Evolutionary conservation across 345 rosid genomes (phyloP).

Genomic region (Eucalyptus virginea): DNA sequence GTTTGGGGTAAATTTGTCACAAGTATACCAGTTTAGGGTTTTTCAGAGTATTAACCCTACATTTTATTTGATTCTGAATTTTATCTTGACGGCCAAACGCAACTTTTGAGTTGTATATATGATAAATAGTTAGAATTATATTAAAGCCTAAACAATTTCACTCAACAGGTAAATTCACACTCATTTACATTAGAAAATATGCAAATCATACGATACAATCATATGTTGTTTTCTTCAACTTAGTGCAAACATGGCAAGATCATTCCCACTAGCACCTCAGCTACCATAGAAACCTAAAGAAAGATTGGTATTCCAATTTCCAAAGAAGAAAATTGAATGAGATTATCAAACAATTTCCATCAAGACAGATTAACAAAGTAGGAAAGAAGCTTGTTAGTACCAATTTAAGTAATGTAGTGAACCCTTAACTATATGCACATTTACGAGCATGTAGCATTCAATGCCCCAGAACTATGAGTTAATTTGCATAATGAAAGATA

Average conservation of each 20-base stretch:
- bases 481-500: not conserved
- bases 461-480: not conserved
- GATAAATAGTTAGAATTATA: not conserved
- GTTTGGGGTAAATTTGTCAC: too few relatives aligned
- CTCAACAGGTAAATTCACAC: not conserved
- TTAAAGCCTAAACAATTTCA: not conserved
- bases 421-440: not conserved
- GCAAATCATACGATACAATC: not conserved
- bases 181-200: not conserved
- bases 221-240: not conserved
- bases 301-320: not conserved
- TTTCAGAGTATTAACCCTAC: too few relatives aligned
- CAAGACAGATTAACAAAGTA: not conserved
- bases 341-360: not conserved
- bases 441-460: not conserved
- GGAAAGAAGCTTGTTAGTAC: not conserved
- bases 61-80: too few relatives aligned
- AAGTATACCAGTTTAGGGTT: too few relatives aligned
- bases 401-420: not conserved
- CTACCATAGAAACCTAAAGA: not conserved
- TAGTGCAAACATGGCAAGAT: not conserved
- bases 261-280: not conserved
- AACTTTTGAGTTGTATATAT: not conserved
- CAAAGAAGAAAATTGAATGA: not conserved
- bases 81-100: rapidly evolving